Evolutionary conservation across 257 asterid genomes (phyloP).

Genomic region (Catharanthus roseus): DNA sequence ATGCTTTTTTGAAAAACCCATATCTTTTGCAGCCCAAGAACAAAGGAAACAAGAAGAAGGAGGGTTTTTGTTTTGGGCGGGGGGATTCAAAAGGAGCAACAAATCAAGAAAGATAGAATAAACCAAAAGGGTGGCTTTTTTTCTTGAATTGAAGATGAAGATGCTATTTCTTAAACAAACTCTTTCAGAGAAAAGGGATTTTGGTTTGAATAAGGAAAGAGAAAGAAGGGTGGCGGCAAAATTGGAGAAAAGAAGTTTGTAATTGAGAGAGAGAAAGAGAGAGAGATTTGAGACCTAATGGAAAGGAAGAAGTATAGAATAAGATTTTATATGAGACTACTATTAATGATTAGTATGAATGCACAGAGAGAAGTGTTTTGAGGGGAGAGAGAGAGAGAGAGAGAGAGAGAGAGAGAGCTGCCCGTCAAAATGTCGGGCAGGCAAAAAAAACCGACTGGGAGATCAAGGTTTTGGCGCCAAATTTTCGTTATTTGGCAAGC

Average conservation of each 20-base stretch:
- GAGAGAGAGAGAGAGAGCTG: conserved; percentile 28
- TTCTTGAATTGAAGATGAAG: conserved; percentile 9
- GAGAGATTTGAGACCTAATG: conserved; percentile 8
- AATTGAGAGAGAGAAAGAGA: conserved; percentile 16
- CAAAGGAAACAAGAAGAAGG: neutral
- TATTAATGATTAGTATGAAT: conserved; percentile 14
- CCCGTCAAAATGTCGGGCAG: conserved; percentile 48
- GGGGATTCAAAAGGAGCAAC: no score
- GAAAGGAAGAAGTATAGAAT: conserved; percentile 9
- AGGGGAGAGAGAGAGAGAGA: no score
- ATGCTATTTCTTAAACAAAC: neutral
- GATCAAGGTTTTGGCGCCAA: conserved; percentile 49
- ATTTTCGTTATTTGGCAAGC: conserved; percentile 29
- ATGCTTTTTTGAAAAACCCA: conserved; percentile 66
- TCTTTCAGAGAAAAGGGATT: conserved; percentile 9
- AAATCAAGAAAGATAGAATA: conserved; percentile 24
- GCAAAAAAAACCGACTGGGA: conserved; percentile 13
- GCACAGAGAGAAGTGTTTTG: conserved; percentile 12
- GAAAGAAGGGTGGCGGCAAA: conserved; percentile 54
- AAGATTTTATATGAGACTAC: conserved; percentile 3
- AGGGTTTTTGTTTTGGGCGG: no score
- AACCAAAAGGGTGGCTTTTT: conserved; percentile 28
- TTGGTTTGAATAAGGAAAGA: conserved; percentile 16
- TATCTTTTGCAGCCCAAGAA: conserved; percentile 13
- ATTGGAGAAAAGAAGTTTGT: conserved; percentile 18